Base-by-base conservation (phyloP, 768 basidiomycete genomes). In the Termitomyces sp. region DNA sequence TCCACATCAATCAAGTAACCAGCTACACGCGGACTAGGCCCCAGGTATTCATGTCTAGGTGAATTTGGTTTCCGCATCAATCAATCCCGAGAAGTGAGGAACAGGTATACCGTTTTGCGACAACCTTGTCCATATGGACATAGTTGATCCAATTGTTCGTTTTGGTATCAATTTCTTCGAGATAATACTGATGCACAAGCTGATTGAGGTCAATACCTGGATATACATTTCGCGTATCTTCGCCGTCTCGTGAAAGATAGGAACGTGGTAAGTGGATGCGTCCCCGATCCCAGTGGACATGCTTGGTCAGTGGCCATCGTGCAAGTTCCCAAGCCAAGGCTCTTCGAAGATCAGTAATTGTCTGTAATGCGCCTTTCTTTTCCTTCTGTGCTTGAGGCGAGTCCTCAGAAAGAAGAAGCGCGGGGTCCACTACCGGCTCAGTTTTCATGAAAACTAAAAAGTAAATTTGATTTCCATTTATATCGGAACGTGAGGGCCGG, bases 11-110 rank as follows among this genome's bases (percentile, higher is more conserved):
- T 64, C 32, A 60, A 68, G 60, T 75, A 79, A 6, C 76, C 76
- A 9, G 73, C 77, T 6, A 78, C 71, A 20, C 76, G 69, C 32
- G 77, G 76, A 62, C 74, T 75, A 3, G 76, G 75, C 1, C 77
- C 76, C 10, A 79, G 65, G 60, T 71, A 76, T 60, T 79, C 77
- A 55, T 79, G 76, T 53, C 76, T 79, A 51, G 10, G 38, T 36
- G 3, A 7, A 30, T 52, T 26, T 36, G n/a, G 53, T 5, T 22
- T 32, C 20, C 11, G 26, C 13, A 46, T 45, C 9, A 46, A 18
- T 11, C 33, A 11, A 35, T 28, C 20, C 1, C 3, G 32, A 28
- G 22, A 13, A 14, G 24, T 30, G 28, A 49, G 49, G 10, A 52
- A 32, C 22, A 16, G 24, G 61, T 68, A 22, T 55, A 73, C 73